Conservation (phyloP, 1,284 basidiomycete genomes). For the Cryptococcus sp. region DNA sequence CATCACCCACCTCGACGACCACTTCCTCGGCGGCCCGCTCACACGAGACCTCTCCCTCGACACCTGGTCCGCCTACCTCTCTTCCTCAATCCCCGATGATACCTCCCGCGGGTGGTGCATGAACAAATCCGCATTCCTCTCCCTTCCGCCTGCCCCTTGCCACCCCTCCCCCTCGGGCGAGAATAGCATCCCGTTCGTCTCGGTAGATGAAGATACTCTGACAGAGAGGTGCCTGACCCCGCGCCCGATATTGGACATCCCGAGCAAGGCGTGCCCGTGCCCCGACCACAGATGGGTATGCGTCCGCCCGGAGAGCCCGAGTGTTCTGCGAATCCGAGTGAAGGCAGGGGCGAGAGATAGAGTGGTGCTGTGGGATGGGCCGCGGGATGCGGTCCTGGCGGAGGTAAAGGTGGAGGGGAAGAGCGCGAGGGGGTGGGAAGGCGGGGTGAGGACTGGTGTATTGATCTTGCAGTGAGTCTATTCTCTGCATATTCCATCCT, state of each 20-base stretch:
- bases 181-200: slow-evolving; percentile 1
- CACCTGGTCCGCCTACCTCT: slow-evolving; percentile 33
- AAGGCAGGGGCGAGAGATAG: slow-evolving; percentile 8
- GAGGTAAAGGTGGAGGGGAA: slow-evolving; percentile 27
- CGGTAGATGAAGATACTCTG: not conserved
- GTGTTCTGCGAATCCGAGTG: slow-evolving; percentile 34
- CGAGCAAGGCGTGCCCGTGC: slow-evolving; percentile 23
- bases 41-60: slow-evolving; percentile 7
- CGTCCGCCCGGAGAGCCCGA: slow-evolving; percentile 26
- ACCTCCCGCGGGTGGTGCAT: slow-evolving; percentile 33
- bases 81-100: slow-evolving; percentile 18
- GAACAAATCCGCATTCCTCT: slow-evolving; percentile 9
- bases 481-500: not conserved
- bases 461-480: slow-evolving; percentile 37
- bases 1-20: slow-evolving; percentile 42
- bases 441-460: slow-evolving; percentile 26
- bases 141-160: slow-evolving; percentile 1
- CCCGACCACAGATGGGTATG: slow-evolving; percentile 27
- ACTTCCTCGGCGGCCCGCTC: slow-evolving; percentile 21
- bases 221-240: slow-evolving; percentile 28
- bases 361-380: slow-evolving; percentile 38
- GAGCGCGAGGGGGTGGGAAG: slow-evolving; percentile 21
- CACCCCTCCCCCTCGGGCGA: not conserved
- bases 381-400: slow-evolving; percentile 24
- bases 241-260: slow-evolving; percentile 32